phyloP scores from a whole-genome alignment of 2,329 filamentous ascomycete species.

The Aspergillus versicolor region DNA sequence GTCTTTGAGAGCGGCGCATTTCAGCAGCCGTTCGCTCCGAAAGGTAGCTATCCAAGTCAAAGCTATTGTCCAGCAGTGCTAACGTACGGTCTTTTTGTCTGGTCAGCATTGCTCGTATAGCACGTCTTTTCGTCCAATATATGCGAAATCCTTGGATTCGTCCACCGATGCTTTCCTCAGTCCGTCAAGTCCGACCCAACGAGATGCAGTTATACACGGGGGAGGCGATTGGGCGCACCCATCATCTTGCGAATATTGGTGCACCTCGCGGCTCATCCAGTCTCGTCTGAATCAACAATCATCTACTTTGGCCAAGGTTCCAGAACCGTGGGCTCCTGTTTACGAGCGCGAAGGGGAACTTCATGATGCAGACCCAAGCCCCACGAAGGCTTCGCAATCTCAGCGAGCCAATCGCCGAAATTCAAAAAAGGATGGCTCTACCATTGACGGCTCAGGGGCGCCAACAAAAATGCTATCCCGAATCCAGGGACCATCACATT shows the following conservation, averaged over 20 bases:
- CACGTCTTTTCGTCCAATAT: constrained; percentile 4
- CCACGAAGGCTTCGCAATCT: background rate
- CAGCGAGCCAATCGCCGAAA: background rate
- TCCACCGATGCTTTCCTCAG: constrained; percentile 5
- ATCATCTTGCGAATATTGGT: constrained; percentile 14
- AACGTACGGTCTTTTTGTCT: background rate
- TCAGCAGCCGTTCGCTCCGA: constrained; percentile 24
- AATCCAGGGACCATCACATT: constrained; percentile 29
- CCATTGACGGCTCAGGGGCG: background rate
- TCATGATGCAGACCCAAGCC: background rate
- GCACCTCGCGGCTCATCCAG: constrained; percentile 10
- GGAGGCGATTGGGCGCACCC: constrained; percentile 6
- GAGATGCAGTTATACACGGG: background rate
- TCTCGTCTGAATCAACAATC: constrained; percentile 16
- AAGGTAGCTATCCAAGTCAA: constrained; percentile 24
- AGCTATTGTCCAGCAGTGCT: background rate
- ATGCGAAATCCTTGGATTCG: constrained; percentile 2
- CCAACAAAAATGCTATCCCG: background rate
- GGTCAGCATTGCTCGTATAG: constrained; percentile 11
- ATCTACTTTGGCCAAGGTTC: background rate
- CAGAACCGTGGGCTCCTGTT: background rate
- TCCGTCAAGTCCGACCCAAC: background rate
- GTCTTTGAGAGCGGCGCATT: constrained; percentile 35
- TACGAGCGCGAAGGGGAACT: background rate
- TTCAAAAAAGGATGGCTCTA: background rate